phyloP scores from a whole-genome alignment of 192 early-diverging fungal genomes.

The Coemansia sp. region DNA sequence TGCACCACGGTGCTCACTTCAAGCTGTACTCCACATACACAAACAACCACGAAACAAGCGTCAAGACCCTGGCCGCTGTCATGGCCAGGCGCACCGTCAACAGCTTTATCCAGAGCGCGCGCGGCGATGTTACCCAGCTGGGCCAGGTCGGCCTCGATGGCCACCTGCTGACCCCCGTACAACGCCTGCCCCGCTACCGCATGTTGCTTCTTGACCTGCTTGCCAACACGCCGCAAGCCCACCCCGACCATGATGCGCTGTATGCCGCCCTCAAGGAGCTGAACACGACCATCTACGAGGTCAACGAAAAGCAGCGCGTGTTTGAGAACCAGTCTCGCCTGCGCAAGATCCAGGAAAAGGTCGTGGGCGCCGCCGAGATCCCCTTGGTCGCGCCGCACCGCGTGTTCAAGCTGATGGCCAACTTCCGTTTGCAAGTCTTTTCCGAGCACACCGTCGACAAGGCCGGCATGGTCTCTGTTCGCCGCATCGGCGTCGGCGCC shows the following conservation, averaged over 20 bases:
- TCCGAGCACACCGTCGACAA: conserved; percentile 17
- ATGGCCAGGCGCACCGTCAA: conserved; percentile 37
- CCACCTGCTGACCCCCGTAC: conserved; percentile 87
- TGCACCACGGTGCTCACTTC: conserved; percentile 71
- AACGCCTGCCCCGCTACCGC: conserved; percentile 92
- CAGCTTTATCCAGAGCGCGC: conserved; percentile 40
- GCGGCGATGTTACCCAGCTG: conserved; percentile 61
- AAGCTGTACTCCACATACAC: conserved; percentile 84
- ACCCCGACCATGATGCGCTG: conserved; percentile 77
- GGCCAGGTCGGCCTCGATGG: conserved; percentile 80
- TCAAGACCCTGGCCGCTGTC: conserved; percentile 58
- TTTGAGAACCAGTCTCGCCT: conserved; percentile 56
- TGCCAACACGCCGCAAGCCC: conserved; percentile 66
- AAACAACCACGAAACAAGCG: conserved; percentile 80
- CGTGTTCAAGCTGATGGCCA: conserved; percentile 56
- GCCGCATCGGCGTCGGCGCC: conserved; percentile 34
- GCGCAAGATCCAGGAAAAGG: conserved; percentile 61
- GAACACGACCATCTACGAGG: conserved; percentile 67
- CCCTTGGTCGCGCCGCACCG: conserved; percentile 59
- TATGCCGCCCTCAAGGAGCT: conserved; percentile 67
- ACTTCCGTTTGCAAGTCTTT: conserved; percentile 43
- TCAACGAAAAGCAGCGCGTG: conserved; percentile 84
- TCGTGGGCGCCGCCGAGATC: conserved; percentile 42
- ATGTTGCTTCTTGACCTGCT: conserved; percentile 86
- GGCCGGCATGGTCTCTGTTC: conserved; percentile 13